Conservation (phyloP, 305 asterid species). For the Fraxinus velutina region DNA sequence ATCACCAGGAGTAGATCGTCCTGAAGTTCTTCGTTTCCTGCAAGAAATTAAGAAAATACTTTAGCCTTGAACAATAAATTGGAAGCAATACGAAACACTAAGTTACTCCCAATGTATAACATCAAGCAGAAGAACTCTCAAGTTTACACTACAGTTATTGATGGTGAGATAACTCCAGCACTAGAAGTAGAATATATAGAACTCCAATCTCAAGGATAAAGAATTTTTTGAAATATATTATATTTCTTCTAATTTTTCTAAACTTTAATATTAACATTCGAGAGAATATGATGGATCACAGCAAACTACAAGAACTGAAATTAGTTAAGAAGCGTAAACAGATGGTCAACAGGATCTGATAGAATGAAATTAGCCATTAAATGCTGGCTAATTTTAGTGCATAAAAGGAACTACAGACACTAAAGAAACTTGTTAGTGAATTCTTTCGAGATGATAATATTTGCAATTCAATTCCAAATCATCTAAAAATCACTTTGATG, state of each 20-base stretch:
- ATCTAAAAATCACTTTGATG: neutral
- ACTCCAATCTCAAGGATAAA: conserved; percentile 8
- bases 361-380: neutral
- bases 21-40: conserved; percentile 89
- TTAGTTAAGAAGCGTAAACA: neutral
- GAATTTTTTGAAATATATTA: conserved; percentile 8
- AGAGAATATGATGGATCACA: neutral
- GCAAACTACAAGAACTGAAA: neutral
- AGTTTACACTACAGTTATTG: conserved; percentile 17
- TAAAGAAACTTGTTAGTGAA: neutral
- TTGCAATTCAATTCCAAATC: neutral
- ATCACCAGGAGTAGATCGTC: conserved; percentile 68
- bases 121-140: conserved; percentile 19
- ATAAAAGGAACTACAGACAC: neutral
- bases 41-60: conserved; percentile 28
- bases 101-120: neutral
- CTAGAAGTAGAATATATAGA: conserved; percentile 1
- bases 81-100: conserved; percentile 19
- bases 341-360: neutral
- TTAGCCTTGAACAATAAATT: conserved; percentile 24
- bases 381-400: neutral
- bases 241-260: neutral
- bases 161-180: conserved; percentile 16
- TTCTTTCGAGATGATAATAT: neutral
- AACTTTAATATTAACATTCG: neutral